These are phyloP conservation scores for Ramaria sp. DNA, from an alignment of 768 basidiomycete species.

Conservation along the genomic window DNA sequence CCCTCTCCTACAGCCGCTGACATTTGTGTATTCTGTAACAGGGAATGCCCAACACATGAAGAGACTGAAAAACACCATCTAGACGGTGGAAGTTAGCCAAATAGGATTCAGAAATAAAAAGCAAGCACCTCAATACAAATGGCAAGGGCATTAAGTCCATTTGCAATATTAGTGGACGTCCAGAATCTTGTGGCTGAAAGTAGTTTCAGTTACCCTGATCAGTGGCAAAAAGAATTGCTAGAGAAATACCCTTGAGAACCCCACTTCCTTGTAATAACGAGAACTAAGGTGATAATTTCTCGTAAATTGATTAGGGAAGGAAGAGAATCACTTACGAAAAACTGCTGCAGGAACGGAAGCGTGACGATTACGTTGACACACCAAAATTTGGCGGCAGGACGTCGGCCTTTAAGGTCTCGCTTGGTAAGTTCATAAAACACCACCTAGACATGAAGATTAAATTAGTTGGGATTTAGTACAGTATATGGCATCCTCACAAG, in stretches of 20 bases:
- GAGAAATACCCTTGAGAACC: constrained; percentile 48
- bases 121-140: constrained; percentile 67
- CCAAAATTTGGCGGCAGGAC: constrained; percentile 78
- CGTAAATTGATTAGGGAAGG: neutral
- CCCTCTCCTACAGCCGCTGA: constrained; percentile 28
- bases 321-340: constrained; percentile 38
- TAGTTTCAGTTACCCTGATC: neutral
- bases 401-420: constrained; percentile 60
- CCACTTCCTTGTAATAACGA: constrained; percentile 42
- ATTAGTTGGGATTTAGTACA: neutral
- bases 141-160: constrained; percentile 76
- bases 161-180: constrained; percentile 73
- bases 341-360: constrained; percentile 68
- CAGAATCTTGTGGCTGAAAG: constrained; percentile 58
- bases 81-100: neutral
- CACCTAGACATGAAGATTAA: constrained; percentile 19
- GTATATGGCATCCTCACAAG: constrained; percentile 20
- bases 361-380: constrained; percentile 45
- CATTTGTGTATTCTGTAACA: constrained; percentile 44
- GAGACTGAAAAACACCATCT: constrained; percentile 77
- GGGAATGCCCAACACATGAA: constrained; percentile 83
- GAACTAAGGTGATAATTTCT: constrained; percentile 34
- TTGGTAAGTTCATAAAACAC: constrained; percentile 75
- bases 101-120: constrained; percentile 5
- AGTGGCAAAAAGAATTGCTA: neutral